Evolutionary conservation across 495 filamentous ascomycete species (phyloP).

Genomic region (Lasiosphaeria miniovina): DNA sequence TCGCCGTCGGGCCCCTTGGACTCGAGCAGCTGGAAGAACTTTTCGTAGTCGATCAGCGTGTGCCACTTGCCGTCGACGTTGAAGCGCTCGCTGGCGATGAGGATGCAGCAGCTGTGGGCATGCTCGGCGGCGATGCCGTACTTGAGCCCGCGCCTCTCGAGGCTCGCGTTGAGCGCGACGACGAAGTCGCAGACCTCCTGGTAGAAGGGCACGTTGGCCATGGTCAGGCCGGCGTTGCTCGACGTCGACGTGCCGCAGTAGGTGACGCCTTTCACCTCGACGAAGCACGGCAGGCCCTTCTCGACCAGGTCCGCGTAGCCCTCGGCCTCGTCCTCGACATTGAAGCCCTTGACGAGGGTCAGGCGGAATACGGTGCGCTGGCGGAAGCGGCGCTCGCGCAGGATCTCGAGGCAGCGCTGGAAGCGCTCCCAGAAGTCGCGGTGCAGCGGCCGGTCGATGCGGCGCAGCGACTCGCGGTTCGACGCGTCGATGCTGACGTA

Average conservation of each 20-base stretch:
- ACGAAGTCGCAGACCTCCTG: conserved; percentile 83
- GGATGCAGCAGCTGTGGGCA: conserved; percentile 86
- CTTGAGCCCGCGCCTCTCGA: conserved; percentile 62
- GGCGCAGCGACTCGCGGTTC: conserved; percentile 79
- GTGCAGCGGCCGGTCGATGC: conserved; percentile 88
- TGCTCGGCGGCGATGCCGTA: conserved; percentile 96
- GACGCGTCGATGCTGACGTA: conserved; percentile 95
- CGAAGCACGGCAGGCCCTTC: conserved; percentile 78
- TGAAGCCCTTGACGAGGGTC: conserved; percentile 93
- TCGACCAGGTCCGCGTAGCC: conserved; percentile 90
- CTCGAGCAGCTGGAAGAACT: conserved; percentile 83
- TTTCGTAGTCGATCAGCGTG: conserved; percentile 83
- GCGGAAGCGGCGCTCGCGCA: conserved; percentile 71
- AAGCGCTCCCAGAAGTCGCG: conserved; percentile 98
- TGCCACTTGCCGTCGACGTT: conserved; percentile 74
- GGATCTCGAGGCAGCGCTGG: conserved; percentile 81
- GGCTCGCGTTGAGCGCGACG: conserved; percentile 60
- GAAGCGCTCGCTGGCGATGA: conserved; percentile 79
- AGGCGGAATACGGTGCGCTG: conserved; percentile 94
- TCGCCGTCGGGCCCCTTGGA: conserved; percentile 58
- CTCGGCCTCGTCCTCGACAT: conserved; percentile 85
- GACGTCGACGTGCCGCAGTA: conserved; percentile 89
- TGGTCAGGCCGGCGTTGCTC: conserved; percentile 77
- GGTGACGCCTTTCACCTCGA: conserved; percentile 94
- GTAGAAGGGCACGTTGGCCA: conserved; percentile 96